Evolutionary conservation across 1,284 basidiomycete species (phyloP), one percentile per base, ranked within the genome.

Genomic region (Cryptococcus amylolentus): DNA sequence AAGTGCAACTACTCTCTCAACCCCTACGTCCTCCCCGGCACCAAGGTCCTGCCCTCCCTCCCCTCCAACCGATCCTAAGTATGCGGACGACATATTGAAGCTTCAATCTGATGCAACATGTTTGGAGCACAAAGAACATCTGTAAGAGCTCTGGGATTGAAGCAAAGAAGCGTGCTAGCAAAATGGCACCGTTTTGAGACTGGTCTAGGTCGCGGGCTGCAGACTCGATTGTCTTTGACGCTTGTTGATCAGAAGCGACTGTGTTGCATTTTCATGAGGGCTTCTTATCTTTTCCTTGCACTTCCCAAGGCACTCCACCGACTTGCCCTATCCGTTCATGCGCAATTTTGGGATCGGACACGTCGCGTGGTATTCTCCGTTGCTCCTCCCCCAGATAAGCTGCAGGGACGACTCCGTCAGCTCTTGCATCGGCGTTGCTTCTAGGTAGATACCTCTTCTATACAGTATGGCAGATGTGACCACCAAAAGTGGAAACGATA

Each of bases 1-100:
- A 61, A 97, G 84, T 97, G 93, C 80, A 92, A 97, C 81, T 87
- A 91, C 64, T 89, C 89, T 23, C 95, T 97, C 84, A 95, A 95
- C 81, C 90, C 92, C 18, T 88, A 93, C 60, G 85, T 91, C 69
- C 86, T 95, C 73, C 88, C 92, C 40, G 93, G 93, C 64, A 91
- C 89, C 58, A 86, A 90, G 65, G 84, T 96, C 66, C 78, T 81
- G 52, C 88, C 77, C 69, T 80, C 59, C 66, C 78, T 81, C 52
- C 88, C 77, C 69, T 80, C 59, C 68, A 69, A 56, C 57, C 61
- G 51, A 44, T 55, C 60, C 53, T 51, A 44, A 51, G 20, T 28
- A n/a, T 26, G 23, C 44, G 14, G 45, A n/a, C 41, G 18, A 12
- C 18, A 44, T 44, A n/a, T 12, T 44, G 42, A 20, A 20, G 2